A percentile compares a stretch with the other conserved stretches of the same genome.
phyloP scores from a whole-genome alignment of 148 eudicot species.

The Linanthus parryae region DNA sequence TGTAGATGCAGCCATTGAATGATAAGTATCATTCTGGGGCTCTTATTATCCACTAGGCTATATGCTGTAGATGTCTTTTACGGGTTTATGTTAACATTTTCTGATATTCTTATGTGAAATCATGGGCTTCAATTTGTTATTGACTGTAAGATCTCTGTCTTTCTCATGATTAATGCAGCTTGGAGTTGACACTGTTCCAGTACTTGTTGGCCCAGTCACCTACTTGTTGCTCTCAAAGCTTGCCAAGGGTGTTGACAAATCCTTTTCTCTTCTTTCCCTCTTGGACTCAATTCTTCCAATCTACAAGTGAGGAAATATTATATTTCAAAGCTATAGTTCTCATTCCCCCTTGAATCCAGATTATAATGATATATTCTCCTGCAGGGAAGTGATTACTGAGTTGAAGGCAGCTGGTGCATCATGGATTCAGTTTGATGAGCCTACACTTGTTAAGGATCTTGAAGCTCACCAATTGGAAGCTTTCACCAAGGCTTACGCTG shows the following conservation, averaged over 20 bases:
- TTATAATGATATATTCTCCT: neutral
- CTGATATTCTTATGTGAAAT: too few species aligned
- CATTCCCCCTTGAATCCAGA: constrained; percentile 1
- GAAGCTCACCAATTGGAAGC: constrained; percentile 74
- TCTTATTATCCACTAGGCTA: too few species aligned
- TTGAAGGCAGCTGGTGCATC: constrained; percentile 93
- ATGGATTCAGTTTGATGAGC: constrained; percentile 90
- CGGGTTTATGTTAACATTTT: too few species aligned
- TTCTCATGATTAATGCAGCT: constrained; percentile 44
- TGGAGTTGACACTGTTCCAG: constrained; percentile 81
- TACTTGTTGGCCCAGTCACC: constrained; percentile 80
- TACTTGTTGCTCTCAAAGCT: constrained; percentile 79
- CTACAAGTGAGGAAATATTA: constrained; percentile 53
- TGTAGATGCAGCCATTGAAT: too few species aligned
- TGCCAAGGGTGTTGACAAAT: constrained; percentile 94
- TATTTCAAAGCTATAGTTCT: neutral
- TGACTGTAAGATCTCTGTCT: neutral
- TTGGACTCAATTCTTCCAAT: constrained; percentile 73
- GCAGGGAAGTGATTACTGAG: constrained; percentile 87
- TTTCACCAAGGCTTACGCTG: constrained; percentile 73
- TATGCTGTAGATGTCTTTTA: too few species aligned
- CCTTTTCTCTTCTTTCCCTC: constrained; percentile 74
- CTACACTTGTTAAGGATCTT: constrained; percentile 80
- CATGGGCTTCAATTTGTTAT: neutral
- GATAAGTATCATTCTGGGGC: too few species aligned